Conservation (phyloP, 208 protist genomes). For the Leishmania mexicana region DNA sequence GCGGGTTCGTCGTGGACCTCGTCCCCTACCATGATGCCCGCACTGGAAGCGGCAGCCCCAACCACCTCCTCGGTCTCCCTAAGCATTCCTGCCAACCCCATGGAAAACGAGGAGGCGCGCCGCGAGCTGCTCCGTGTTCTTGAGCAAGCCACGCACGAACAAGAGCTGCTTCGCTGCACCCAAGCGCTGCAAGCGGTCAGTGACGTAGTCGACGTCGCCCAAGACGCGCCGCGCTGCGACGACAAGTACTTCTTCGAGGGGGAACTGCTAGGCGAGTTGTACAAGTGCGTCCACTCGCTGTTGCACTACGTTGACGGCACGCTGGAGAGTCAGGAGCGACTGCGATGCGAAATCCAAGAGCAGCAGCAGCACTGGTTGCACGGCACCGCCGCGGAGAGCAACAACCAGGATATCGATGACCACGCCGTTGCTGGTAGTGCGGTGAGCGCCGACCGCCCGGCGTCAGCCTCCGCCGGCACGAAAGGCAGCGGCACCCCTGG, state of each 20-base stretch:
- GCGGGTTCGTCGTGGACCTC: neutral
- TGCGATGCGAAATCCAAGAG: conserved; percentile 48
- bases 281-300: conserved; percentile 49
- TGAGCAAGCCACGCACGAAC: conserved; percentile 65
- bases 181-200: conserved; percentile 55
- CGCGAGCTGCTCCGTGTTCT: conserved; percentile 71
- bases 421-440: neutral
- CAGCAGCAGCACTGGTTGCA: conserved; percentile 23
- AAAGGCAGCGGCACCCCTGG: neutral
- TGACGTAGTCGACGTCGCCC: conserved; percentile 40
- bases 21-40: neutral
- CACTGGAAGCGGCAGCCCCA: neutral
- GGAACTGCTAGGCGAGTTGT: conserved; percentile 57
- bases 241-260: conserved; percentile 36
- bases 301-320: conserved; percentile 70
- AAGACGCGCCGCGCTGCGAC: conserved; percentile 15
- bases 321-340: conserved; percentile 65
- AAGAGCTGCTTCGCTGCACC: conserved; percentile 71
- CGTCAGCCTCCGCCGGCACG: neutral
- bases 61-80: conserved; percentile 4
- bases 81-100: conserved; percentile 34
- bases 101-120: conserved; percentile 50
- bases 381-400: conserved; percentile 5
- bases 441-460: neutral
- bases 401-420: neutral